These are phyloP conservation scores for Phytophthora sansomeana DNA, from an alignment of 352 stramenopile species.

Conservation along the genomic window DNA sequence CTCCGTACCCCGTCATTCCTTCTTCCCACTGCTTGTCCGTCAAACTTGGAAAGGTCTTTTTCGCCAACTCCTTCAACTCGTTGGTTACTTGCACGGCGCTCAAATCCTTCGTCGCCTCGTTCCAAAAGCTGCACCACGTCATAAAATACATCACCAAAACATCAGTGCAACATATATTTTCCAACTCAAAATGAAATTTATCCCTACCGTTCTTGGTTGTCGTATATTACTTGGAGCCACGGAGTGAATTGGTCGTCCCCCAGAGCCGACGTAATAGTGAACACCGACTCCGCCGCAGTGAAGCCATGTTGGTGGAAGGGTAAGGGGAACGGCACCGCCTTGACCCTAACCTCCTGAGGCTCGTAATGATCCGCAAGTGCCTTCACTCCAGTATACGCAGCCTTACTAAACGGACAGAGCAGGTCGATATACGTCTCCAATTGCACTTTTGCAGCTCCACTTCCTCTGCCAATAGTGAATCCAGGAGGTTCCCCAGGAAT, in stretches of 20 bases:
- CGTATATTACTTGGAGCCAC: conserved; percentile 78
- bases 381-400: conserved; percentile 71
- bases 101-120: conserved; percentile 73
- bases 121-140: conserved; percentile 61
- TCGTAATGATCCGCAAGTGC: conserved; percentile 67
- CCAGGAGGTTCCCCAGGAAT: conserved; percentile 65
- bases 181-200: background rate
- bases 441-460: conserved; percentile 59
- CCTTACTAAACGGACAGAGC: conserved; percentile 76
- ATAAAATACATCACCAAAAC: background rate
- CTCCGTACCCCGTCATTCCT: conserved; percentile 77
- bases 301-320: conserved; percentile 84
- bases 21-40: conserved; percentile 65
- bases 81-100: conserved; percentile 67
- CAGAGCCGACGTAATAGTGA: conserved; percentile 65
- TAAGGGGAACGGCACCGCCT: conserved; percentile 72
- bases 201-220: conserved; percentile 71
- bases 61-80: conserved; percentile 62
- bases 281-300: conserved; percentile 57
- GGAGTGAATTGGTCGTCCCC: conserved; percentile 57
- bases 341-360: conserved; percentile 59
- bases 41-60: conserved; percentile 64
- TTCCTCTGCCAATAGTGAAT: conserved; percentile 68
- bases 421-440: conserved; percentile 85
- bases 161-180: background rate